Evolutionary conservation across 257 asterid genomes (phyloP), one percentile per base, ranked within the genome.

Genomic region (Plantago elongata): DNA sequence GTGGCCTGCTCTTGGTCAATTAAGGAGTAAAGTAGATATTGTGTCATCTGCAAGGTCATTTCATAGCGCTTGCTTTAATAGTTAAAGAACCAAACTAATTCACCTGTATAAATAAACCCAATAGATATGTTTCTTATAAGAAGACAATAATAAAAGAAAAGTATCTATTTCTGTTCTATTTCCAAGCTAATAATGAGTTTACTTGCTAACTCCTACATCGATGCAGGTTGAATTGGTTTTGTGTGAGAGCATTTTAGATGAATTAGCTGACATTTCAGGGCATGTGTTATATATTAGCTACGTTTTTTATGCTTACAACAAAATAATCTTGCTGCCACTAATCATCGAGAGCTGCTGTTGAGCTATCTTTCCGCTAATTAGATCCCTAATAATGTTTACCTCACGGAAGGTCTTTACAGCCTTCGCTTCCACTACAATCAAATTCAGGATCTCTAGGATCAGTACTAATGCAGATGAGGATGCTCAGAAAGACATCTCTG

Each of bases 351-450:
- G 54, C 57, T 51, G 55, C 22, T 45, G 40, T 7, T 58, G 46
- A 73, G 55, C 46, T 63, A 51, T 29, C 62, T 56, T 46, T 60
- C 55, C 11, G 56, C 58, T 57, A 75, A 52, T 38, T 72, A 37
- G 63, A 48, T 72, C 70, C 79, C 79, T 65, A 77, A 61, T 56
- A 58, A 45, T 17, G 66, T 65, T 51, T 76, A 61, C 79, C 61
- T 81, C 70, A 62, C 77, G 79, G 72, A 79, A 92, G 99, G 95
- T 92, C 69, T 77, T 86, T 79, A 69, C 72, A 45, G 93, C 99
- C 72, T 83, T 92, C 77, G 79, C 75, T 77, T 83, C 82, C 30
- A 85, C 97, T 40, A 74, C 94, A 69, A 78, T 89, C 81, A 85
- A 81, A 72, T 78, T 78, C 74, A 86, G 81, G 71, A 76, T 85